Conservation (phyloP, 257 asterid species). For the Craterostigma plantagineum region DNA sequence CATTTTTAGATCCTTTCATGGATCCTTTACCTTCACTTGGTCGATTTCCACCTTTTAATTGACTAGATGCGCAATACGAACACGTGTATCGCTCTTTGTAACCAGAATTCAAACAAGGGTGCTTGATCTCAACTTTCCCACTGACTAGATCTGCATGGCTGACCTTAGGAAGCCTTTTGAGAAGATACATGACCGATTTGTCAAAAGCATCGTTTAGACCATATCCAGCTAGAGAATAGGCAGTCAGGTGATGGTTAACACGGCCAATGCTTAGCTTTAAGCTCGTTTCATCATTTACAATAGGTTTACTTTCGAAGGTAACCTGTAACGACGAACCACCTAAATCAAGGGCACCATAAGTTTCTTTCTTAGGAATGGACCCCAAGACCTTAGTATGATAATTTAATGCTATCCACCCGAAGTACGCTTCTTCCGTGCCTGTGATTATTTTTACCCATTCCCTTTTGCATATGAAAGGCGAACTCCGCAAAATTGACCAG, state of each 20-base stretch:
- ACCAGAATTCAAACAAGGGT: constrained; percentile 86
- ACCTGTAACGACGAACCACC: constrained; percentile 97
- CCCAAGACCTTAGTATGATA: constrained; percentile 65
- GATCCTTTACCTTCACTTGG: constrained; percentile 24
- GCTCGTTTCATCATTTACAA: constrained; percentile 32
- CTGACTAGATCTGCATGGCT: constrained; percentile 30
- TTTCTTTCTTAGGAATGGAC: constrained; percentile 50
- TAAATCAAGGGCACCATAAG: constrained; percentile 90
- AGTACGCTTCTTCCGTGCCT: constrained; percentile 90
- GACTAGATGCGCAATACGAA: constrained; percentile 41
- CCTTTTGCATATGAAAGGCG: constrained; percentile 63
- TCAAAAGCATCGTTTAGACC: constrained; percentile 97
- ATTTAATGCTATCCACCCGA: constrained; percentile 91
- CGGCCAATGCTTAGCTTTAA: constrained; percentile 63
- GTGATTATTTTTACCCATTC: constrained; percentile 85
- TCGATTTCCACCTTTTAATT: constrained; percentile 30
- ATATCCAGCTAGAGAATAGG: constrained; percentile 82
- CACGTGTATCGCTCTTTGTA: constrained; percentile 56
- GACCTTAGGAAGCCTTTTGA: constrained; percentile 38
- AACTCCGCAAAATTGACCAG: constrained; percentile 56
- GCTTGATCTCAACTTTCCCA: constrained; percentile 51
- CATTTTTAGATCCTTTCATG: constrained; percentile 27
- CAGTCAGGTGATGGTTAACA: constrained; percentile 67
- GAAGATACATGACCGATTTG: constrained; percentile 67
- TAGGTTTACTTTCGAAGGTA: constrained; percentile 58